Evolutionary conservation across 495 filamentous ascomycete genomes (phyloP).

Genomic region (Immersiella caudata): DNA sequence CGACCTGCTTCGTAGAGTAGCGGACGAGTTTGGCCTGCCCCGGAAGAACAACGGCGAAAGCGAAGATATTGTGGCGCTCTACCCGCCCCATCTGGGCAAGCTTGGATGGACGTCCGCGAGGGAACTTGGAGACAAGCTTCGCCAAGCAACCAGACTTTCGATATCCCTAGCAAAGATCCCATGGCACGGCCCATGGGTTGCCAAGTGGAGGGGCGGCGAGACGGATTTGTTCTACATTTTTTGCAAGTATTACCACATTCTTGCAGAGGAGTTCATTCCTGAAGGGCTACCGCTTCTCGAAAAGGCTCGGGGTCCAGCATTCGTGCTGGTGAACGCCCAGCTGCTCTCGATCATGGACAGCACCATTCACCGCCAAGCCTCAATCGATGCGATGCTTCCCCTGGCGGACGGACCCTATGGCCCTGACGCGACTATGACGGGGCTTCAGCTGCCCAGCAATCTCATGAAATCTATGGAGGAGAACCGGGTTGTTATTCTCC

Average conservation of each 20-base stretch:
- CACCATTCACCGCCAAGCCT: conserved; percentile 75
- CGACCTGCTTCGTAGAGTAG: conserved; percentile 67
- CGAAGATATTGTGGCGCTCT: conserved; percentile 67
- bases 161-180: conserved; percentile 70
- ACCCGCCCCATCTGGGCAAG: conserved; percentile 70
- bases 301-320: conserved; percentile 74
- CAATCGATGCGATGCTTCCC: conserved; percentile 56
- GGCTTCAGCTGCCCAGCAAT: conserved; percentile 56
- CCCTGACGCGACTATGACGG: conserved; percentile 70
- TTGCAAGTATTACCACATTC: conserved; percentile 83
- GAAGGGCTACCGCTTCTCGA: conserved; percentile 59
- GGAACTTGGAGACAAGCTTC: conserved; percentile 65
- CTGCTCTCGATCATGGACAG: conserved; percentile 79
- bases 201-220: conserved; percentile 86
- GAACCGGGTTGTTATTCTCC: conserved; percentile 83
- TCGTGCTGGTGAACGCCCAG: conserved; percentile 84
- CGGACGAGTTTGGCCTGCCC: conserved; percentile 63
- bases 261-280: conserved; percentile 80
- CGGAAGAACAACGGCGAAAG: conserved; percentile 49
- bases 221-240: conserved; percentile 95
- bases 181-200: conserved; percentile 86
- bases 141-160: conserved; percentile 66
- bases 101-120: conserved; percentile 73
- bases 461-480: conserved; percentile 84
- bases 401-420: conserved; percentile 80